phyloP scores from a whole-genome alignment of 805 yeast species.

The Groenewaldozyma tartarivorans region DNA sequence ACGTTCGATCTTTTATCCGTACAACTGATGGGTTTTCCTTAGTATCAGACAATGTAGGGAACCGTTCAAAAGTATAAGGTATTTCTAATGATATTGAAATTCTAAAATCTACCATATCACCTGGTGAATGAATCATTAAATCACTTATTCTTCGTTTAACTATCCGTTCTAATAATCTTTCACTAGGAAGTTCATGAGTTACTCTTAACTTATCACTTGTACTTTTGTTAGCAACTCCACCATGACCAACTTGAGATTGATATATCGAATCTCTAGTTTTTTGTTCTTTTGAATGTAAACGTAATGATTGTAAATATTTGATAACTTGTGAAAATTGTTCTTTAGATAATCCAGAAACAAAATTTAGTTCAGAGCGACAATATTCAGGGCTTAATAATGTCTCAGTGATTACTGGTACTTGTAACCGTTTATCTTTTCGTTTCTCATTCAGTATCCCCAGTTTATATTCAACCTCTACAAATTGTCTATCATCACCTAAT shows the following conservation, averaged over 20 bases:
- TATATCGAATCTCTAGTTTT: constrained; percentile 13
- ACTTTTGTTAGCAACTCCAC: too few species aligned
- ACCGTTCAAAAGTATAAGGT: constrained; percentile 36
- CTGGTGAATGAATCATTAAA: constrained; percentile 63
- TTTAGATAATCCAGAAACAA: constrained; percentile 22
- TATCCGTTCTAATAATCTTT: constrained; percentile 44
- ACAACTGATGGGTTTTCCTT: constrained; percentile 41
- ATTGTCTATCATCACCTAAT: constrained; percentile 18
- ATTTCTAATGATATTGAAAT: constrained; percentile 68
- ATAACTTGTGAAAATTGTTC: constrained; percentile 18
- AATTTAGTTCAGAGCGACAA: constrained; percentile 19
- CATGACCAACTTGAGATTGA: constrained; percentile 4
- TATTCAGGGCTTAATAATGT: constrained; percentile 23
- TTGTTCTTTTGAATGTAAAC: constrained; percentile 5
- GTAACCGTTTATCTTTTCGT: constrained; percentile 19
- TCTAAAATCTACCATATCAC: constrained; percentile 66
- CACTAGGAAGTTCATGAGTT: constrained; percentile 20
- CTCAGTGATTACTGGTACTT: constrained; percentile 26
- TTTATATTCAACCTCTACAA: constrained; percentile 39
- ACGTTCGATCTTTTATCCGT: constrained; percentile 63
- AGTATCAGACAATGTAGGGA: background rate
- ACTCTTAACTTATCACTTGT: constrained; percentile 24
- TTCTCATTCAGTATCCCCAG: constrained; percentile 25
- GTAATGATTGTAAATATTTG: constrained; percentile 16
- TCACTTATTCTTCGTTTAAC: constrained; percentile 69